Base-by-base conservation (phyloP, 768 basidiomycete genomes). In the Hydnomerulius pinastri region DNA sequence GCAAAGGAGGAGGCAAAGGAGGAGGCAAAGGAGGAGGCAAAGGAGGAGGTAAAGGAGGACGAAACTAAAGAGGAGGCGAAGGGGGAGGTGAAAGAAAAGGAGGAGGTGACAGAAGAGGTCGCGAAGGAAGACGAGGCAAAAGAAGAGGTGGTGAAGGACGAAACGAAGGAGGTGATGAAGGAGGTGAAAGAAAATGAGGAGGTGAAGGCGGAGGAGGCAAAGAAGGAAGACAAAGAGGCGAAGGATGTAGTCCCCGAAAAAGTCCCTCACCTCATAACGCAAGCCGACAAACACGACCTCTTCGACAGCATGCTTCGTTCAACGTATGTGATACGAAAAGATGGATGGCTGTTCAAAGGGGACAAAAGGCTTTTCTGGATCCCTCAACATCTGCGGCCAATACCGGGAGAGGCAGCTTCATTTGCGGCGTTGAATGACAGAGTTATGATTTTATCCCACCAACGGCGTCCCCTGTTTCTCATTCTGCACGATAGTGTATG, bases 291-390 rank as follows among this genome's bases (percentile, higher is more conserved):
- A 33, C 15, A 27, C 11, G 23, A 43, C 10, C 25, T 37, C 4
- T 53, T 48, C 23, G 55, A 56, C 20, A 36, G 18, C 18, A 35
- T 37, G 12, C 43, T 56, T 32, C 43, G 55, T 18, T 36, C 40
- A 13, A 17, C 27, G 4, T 43, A 54, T 15, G 27, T 13, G 27
- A 37, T 56, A 35, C 53, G 36, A 6, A 32, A 49, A 7, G 55
- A 56, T 17, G 55, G 55, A 8, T 56, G 55, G 55, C 41, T 57
- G 24, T 50, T 43, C 37, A 20, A 50, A 3, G 55, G 9, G 4
- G 39, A 54, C 25, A 38, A 40, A 25, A 40, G 41, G 6, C 29
- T 55, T 32, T 55, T 56, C 30, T 56, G 55, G 55, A 41, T 57
- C 4, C 55, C 55, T 3, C 43, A 41, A 18, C 48, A 48, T 46